Percentiles rank a stretch among this genome's conserved stretches.
Evolutionary conservation across 768 basidiomycete species (phyloP).

Genomic region (Mycena polygramma): DNA sequence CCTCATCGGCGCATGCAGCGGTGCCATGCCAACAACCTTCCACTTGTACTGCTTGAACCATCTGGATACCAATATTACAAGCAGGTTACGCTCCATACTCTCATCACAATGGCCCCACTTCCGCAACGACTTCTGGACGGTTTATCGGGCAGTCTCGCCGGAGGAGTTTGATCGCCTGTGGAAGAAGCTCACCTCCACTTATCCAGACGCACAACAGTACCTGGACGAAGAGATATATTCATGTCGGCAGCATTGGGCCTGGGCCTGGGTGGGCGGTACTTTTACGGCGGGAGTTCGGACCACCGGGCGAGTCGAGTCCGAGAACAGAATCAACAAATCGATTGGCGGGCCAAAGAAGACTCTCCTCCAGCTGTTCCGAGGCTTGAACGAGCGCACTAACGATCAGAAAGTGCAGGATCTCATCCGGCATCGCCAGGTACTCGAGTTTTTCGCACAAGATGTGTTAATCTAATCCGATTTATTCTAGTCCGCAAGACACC

Average conservation of each 20-base stretch:
- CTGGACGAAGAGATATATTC: constrained; percentile 46
- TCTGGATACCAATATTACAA: constrained; percentile 44
- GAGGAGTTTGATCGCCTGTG: constrained; percentile 45
- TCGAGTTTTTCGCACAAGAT: too few species aligned
- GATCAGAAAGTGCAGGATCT: constrained; percentile 12
- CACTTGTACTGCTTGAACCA: constrained; percentile 50
- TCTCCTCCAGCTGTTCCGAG: constrained; percentile 11
- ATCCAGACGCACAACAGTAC: constrained; percentile 34
- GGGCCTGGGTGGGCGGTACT: constrained; percentile 17
- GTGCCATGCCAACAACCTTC: constrained; percentile 37
- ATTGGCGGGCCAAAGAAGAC: constrained; percentile 30
- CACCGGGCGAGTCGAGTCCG: constrained; percentile 14
- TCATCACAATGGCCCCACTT: constrained; percentile 42
- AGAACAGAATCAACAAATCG: constrained; percentile 26
- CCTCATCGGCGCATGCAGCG: constrained; percentile 38
- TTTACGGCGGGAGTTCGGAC: constrained; percentile 33
- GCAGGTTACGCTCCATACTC: constrained; percentile 39
- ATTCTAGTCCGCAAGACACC: background rate
- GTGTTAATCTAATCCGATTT: background rate
- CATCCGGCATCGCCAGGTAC: constrained; percentile 13
- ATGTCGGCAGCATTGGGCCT: constrained; percentile 32
- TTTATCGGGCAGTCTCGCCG: constrained; percentile 47
- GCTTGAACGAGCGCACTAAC: constrained; percentile 17
- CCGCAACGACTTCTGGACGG: constrained; percentile 44
- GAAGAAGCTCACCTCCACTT: constrained; percentile 31